A percentile compares a stretch with the other conserved stretches of the same genome.
Evolutionary conservation across 106 monocot species (phyloP).

Genomic region (Agapanthus africanus): DNA sequence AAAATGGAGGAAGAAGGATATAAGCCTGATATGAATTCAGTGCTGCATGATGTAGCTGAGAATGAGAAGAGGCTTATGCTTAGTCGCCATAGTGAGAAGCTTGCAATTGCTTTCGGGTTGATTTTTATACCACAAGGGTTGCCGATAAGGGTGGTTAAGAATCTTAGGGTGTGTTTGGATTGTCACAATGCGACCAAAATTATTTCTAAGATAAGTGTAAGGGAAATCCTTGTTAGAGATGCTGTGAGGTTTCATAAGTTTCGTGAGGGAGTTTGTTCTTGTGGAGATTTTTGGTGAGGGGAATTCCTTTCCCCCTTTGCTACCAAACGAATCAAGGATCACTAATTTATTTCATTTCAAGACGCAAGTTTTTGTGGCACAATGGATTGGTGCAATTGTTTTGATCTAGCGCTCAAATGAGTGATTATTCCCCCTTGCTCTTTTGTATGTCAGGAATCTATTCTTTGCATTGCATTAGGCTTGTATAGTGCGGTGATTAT

Average conservation of each 20-base stretch:
- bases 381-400: too few species aligned
- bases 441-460: too few species aligned
- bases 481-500: too few species aligned
- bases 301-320: too few species aligned
- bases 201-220: slow-evolving; percentile 55
- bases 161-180: slow-evolving; percentile 69
- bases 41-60: slow-evolving; percentile 60
- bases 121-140: slow-evolving; percentile 41
- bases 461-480: too few species aligned
- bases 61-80: slow-evolving; percentile 56
- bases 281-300: slow-evolving; percentile 91
- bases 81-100: slow-evolving; percentile 71
- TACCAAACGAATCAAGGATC: too few species aligned
- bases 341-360: too few species aligned
- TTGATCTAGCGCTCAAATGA: too few species aligned
- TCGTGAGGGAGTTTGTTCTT: too few species aligned
- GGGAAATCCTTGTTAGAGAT: slow-evolving; percentile 87
- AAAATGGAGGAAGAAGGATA: slow-evolving; percentile 61
- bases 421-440: too few species aligned
- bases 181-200: slow-evolving; percentile 61
- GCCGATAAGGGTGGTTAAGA: slow-evolving; percentile 68
- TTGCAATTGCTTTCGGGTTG: slow-evolving; percentile 79
- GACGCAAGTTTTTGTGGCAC: too few species aligned
- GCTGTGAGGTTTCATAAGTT: slow-evolving; percentile 70
- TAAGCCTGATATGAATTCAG: slow-evolving; percentile 44